These are phyloP conservation scores for Termitomyces heimii DNA, from an alignment of 768 basidiomycete species.

Conservation along the genomic window DNA sequence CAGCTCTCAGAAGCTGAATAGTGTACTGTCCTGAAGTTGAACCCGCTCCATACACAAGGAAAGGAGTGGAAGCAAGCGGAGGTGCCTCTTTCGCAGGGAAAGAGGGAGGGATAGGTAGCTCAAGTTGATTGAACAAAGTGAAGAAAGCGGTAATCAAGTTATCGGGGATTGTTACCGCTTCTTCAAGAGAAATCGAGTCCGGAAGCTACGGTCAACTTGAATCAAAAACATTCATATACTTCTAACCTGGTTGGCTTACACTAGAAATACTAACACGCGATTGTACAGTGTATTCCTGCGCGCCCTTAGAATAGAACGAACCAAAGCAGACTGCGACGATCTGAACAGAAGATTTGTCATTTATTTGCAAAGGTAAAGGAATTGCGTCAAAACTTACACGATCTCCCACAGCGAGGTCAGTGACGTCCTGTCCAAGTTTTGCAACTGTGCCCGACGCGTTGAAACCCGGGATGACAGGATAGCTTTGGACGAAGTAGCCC, in stretches of 20 bases:
- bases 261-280: slow-evolving; percentile 21
- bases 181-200: slow-evolving; percentile 28
- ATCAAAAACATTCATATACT: background rate
- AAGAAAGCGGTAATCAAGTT: slow-evolving; percentile 35
- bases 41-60: slow-evolving; percentile 38
- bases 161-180: slow-evolving; percentile 34
- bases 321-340: slow-evolving; percentile 12
- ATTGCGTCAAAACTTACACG: slow-evolving; percentile 22
- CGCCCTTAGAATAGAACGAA: slow-evolving; percentile 8
- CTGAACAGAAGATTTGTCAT: slow-evolving; percentile 1
- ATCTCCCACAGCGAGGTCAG: slow-evolving; percentile 27
- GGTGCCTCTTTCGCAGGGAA: slow-evolving; percentile 15
- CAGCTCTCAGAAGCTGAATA: slow-evolving; percentile 27
- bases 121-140: slow-evolving; percentile 29
- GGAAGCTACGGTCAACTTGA: slow-evolving; percentile 30
- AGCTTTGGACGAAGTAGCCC: slow-evolving; percentile 18
- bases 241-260: slow-evolving; percentile 17
- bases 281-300: slow-evolving; percentile 17
- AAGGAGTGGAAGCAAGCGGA: slow-evolving; percentile 23
- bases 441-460: slow-evolving; percentile 30
- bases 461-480: slow-evolving; percentile 30
- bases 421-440: slow-evolving; percentile 26
- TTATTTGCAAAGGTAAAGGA: background rate
- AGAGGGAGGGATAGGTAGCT: slow-evolving; percentile 24
- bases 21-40: slow-evolving; percentile 30